These are phyloP conservation scores for Starmerella roubikii DNA, from an alignment of 805 yeast genomes.

Conservation along the genomic window DNA sequence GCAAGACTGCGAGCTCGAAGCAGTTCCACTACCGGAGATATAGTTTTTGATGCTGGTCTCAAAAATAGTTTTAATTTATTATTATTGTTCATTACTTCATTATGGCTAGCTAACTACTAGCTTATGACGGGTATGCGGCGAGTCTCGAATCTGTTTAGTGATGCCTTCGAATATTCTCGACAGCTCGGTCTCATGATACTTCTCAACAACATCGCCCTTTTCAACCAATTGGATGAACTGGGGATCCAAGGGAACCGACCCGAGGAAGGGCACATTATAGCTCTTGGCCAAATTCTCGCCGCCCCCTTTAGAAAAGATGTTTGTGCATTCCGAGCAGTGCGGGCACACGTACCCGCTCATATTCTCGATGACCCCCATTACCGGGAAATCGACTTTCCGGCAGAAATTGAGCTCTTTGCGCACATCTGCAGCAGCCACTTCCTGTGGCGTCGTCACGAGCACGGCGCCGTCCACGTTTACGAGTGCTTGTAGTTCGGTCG, in stretches of 20 bases:
- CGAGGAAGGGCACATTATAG: slow-evolving; percentile 54
- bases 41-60: slow-evolving; percentile 6
- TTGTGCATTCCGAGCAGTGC: slow-evolving; percentile 71
- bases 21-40: slow-evolving; percentile 10
- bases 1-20: slow-evolving; percentile 16
- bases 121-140: neutral
- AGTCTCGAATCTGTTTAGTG: slow-evolving; percentile 26
- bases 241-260: slow-evolving; percentile 89
- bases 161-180: slow-evolving; percentile 36
- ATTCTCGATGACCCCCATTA: slow-evolving; percentile 83
- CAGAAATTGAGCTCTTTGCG: slow-evolving; percentile 89
- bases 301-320: slow-evolving; percentile 88
- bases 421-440: slow-evolving; percentile 86
- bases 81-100: too few relatives aligned
- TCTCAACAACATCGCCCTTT: slow-evolving; percentile 31
- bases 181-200: slow-evolving; percentile 26
- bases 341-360: slow-evolving; percentile 98
- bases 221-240: slow-evolving; percentile 81
- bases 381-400: slow-evolving; percentile 61
- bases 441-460: slow-evolving; percentile 92
- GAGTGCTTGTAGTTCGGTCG: slow-evolving; percentile 60
- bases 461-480: slow-evolving; percentile 75
- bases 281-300: slow-evolving; percentile 59
- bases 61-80: too few relatives aligned
- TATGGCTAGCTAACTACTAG: neutral